Base-by-base conservation (phyloP, 768 basidiomycete species). In the Cytidiella melzeri region DNA sequence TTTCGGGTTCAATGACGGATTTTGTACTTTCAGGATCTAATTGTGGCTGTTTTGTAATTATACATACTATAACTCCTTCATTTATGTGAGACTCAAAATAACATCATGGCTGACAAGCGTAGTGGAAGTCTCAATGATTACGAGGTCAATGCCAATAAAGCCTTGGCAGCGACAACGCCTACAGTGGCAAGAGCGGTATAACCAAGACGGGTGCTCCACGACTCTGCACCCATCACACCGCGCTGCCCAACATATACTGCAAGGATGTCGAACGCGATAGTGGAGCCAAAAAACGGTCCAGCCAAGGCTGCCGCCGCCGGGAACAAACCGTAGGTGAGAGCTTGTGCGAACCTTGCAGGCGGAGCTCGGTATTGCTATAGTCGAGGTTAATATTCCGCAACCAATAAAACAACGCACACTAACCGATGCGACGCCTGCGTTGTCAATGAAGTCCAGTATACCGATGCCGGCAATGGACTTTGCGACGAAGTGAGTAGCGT, bases 381-480 rank as follows among this genome's bases (percentile, higher is more conserved):
- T 2, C 28, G 11, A n/a, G n/a, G n/a, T n/a, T n/a, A n/a, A n/a
- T n/a, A n/a, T n/a, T n/a, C n/a, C n/a, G n/a, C n/a, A n/a, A n/a
- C n/a, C n/a, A n/a, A n/a, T n/a, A n/a, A n/a, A n/a, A n/a, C n/a
- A n/a, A 20, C n/a, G 4, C 15, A 34, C 15, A 54, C 61, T 34
- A n/a, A 62, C 61, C 21, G 56, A 9, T 3, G 55, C 55, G 2
- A 65, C 61, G 3, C 59, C 64, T 21, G 61, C 62, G 27, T 64
- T 64, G 48, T 64, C 64, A 13, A 65, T 39, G 44, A 64, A 52
- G 42, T 65, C 64, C 10, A 65, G 51, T 6, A 73, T 55, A 9
- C 65, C 67, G 24, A 74, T 60, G 0, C 72, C 74, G 1, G 67
- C 60, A 40, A 65, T 66, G 3, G 70, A 68, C 52, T 74, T 75